A percentile compares a stretch with the other conserved stretches of the same genome.
Conservation (phyloP, 495 filamentous ascomycete species). For the Staphylotrichum longicolle region DNA sequence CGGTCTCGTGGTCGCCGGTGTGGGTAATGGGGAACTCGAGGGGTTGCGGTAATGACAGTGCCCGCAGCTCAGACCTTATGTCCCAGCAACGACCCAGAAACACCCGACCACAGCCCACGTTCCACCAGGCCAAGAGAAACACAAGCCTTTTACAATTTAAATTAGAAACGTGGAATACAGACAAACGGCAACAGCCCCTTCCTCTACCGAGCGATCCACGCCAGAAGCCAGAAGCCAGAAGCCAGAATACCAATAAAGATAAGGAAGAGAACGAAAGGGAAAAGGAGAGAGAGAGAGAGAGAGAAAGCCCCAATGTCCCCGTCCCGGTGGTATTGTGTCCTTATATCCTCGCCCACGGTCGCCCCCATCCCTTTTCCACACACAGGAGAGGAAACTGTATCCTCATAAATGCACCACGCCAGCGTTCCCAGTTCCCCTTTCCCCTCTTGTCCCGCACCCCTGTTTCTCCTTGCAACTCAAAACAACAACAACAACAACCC, state of each 20-base stretch:
- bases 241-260: too few species aligned
- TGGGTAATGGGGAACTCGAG: too few species aligned
- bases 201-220: slow-evolving; percentile 10
- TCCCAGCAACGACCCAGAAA: not conserved
- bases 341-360: not conserved
- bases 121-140: not conserved
- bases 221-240: slow-evolving; percentile 12
- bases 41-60: too few species aligned
- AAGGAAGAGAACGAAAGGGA: too few species aligned
- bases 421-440: not conserved
- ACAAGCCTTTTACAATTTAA: not conserved
- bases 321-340: slow-evolving; percentile 8
- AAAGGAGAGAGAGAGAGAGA: slow-evolving; percentile 1
- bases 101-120: not conserved
- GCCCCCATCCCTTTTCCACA: too few species aligned
- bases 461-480: not conserved
- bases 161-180: slow-evolving; percentile 18
- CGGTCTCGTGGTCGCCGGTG: too few species aligned
- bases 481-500: not conserved
- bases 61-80: not conserved
- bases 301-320: not conserved
- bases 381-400: not conserved
- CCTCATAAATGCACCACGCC: slow-evolving; percentile 9
- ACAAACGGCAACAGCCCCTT: not conserved
- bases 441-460: not conserved